Evolutionary conservation across 768 basidiomycete species (phyloP).

Genomic region (Rubroboletus satanas): DNA sequence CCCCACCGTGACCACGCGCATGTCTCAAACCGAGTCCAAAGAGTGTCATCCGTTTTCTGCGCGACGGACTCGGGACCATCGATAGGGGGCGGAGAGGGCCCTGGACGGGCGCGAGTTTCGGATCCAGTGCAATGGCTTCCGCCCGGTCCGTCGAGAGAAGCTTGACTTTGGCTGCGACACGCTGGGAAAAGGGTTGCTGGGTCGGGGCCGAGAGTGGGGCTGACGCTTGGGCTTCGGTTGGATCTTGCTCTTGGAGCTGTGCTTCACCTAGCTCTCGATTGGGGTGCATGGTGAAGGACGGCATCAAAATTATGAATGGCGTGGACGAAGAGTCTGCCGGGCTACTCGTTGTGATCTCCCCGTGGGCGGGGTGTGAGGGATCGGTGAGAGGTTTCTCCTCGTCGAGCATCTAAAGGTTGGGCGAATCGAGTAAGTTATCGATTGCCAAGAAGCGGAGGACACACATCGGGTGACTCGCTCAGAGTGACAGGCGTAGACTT

Average conservation of each 20-base stretch:
- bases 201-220: background rate
- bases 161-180: slow-evolving; percentile 14
- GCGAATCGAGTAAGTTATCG: background rate
- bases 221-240: background rate
- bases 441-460: background rate
- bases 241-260: background rate
- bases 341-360: slow-evolving; percentile 8
- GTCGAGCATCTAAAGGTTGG: slow-evolving; percentile 8
- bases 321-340: slow-evolving; percentile 12
- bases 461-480: slow-evolving; percentile 10
- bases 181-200: slow-evolving; percentile 8
- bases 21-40: slow-evolving; percentile 22
- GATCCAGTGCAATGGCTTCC: slow-evolving; percentile 27
- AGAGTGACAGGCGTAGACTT: background rate
- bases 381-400: slow-evolving; percentile 17
- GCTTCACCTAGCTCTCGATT: background rate
- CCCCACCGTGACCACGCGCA: background rate
- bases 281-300: slow-evolving; percentile 13
- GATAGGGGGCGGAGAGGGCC: slow-evolving; percentile 31
- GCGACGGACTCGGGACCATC: slow-evolving; percentile 17
- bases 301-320: slow-evolving; percentile 10
- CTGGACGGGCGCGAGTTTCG: slow-evolving; percentile 32
- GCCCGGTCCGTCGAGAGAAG: slow-evolving; percentile 23
- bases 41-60: slow-evolving; percentile 13
- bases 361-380: background rate